Evolutionary conservation across 2,329 filamentous ascomycete species (phyloP).

Genomic region (Ophiosphaerella korrae): DNA sequence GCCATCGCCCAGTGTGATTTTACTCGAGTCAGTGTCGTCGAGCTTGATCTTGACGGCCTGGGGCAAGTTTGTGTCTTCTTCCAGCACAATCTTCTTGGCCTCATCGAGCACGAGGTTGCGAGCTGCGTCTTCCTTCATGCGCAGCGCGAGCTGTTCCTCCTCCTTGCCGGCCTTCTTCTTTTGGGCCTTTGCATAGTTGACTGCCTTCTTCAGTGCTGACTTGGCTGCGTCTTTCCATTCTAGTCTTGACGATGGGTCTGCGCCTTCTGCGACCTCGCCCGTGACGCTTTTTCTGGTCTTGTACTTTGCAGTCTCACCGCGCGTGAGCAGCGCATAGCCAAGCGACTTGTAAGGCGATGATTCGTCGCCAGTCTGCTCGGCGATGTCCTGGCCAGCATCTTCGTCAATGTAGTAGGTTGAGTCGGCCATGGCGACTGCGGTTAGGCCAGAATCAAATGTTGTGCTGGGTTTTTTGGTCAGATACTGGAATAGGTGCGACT

Average conservation of each 20-base stretch:
- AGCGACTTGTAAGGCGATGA: slow-evolving; percentile 81
- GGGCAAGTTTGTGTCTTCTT: slow-evolving; percentile 74
- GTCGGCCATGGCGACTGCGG: slow-evolving; percentile 44
- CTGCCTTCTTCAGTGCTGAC: slow-evolving; percentile 83
- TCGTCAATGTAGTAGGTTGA: slow-evolving; percentile 76
- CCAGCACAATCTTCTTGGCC: slow-evolving; percentile 75
- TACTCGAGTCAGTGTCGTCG: slow-evolving; percentile 67
- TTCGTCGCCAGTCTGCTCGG: slow-evolving; percentile 69
- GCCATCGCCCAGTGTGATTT: slow-evolving; percentile 59
- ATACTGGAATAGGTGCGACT: slow-evolving; percentile 9
- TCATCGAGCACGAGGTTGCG: slow-evolving; percentile 76
- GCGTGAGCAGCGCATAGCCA: slow-evolving; percentile 75
- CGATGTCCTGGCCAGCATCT: slow-evolving; percentile 74
- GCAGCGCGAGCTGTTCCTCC: slow-evolving; percentile 71
- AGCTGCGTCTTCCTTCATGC: slow-evolving; percentile 74
- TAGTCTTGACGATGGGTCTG: slow-evolving; percentile 66
- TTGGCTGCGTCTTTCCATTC: slow-evolving; percentile 84
- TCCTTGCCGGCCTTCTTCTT: slow-evolving; percentile 86
- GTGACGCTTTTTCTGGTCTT: slow-evolving; percentile 64
- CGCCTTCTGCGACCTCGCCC: slow-evolving; percentile 43
- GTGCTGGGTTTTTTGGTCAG: slow-evolving; percentile 15
- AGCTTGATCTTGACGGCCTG: slow-evolving; percentile 77
- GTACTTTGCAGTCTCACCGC: slow-evolving; percentile 67
- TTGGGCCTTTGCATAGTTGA: slow-evolving; percentile 72
- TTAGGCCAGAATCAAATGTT: slow-evolving; percentile 24